Percentiles rank a stretch among this genome's conserved stretches.
Evolutionary conservation across 108 stramenopile species (phyloP).

Genomic region (Pseudonitzschia multistriata): DNA sequence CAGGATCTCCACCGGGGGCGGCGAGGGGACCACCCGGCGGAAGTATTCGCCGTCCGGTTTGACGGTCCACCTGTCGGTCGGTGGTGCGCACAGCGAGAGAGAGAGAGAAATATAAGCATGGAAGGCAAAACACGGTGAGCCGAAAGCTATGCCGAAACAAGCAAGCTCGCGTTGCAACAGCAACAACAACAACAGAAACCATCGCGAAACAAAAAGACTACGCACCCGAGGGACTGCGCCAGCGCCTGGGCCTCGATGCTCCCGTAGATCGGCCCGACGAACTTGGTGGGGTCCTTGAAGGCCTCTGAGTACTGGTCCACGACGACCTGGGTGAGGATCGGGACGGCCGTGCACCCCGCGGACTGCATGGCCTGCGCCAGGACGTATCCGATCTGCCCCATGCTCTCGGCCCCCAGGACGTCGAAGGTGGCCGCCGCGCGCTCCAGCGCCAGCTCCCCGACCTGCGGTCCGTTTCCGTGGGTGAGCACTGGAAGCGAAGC

Average conservation of each 20-base stretch:
- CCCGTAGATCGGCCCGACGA: conserved; percentile 84
- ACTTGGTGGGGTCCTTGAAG: conserved; percentile 73
- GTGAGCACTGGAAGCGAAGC: conserved; percentile 53
- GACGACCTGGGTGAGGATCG: conserved; percentile 75
- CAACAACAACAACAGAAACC: background rate
- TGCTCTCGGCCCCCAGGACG: conserved; percentile 77
- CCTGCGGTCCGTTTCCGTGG: conserved; percentile 82
- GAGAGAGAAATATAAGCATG: background rate
- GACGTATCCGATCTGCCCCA: conserved; percentile 83
- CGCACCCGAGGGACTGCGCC: conserved; percentile 54
- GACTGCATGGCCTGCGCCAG: conserved; percentile 68
- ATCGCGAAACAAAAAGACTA: background rate
- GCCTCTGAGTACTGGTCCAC: conserved; percentile 69
- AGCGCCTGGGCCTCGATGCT: conserved; percentile 77
- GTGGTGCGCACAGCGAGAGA: background rate
- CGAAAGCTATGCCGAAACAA: too few relatives aligned
- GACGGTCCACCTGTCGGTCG: conserved; percentile 51
- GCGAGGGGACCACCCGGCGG: conserved; percentile 78
- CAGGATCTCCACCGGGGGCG: conserved; percentile 73
- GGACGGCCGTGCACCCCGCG: conserved; percentile 51
- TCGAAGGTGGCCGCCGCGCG: conserved; percentile 66
- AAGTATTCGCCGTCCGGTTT: conserved; percentile 84
- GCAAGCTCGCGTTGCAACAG: too few relatives aligned
- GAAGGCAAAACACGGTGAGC: background rate
- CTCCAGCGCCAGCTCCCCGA: conserved; percentile 80